Evolutionary conservation across 2,329 filamentous ascomycete species (phyloP).

Genomic region (Fusarium ramigenum): DNA sequence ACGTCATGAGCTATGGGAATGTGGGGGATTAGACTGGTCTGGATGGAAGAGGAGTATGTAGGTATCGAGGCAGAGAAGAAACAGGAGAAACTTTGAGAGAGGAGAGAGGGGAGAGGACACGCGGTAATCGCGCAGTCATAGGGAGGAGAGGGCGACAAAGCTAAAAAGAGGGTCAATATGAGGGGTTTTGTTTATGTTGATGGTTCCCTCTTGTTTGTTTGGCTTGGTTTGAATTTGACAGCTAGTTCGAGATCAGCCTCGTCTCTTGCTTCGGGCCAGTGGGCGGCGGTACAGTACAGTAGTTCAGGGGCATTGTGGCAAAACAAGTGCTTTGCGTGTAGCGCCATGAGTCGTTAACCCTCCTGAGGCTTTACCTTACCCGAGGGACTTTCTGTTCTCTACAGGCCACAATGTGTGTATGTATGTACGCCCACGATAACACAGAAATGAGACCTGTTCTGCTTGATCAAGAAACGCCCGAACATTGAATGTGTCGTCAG

Average conservation of each 20-base stretch:
- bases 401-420: not conserved
- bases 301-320: constrained; percentile 30
- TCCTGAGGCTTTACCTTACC: not conserved
- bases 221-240: not conserved
- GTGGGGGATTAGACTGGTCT: constrained; percentile 27
- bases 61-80: not conserved
- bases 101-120: constrained; percentile 1
- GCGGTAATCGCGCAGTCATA: constrained; percentile 33
- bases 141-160: not conserved
- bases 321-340: constrained; percentile 12
- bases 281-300: not conserved
- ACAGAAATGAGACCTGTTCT: not conserved
- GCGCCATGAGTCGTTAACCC: constrained; percentile 14
- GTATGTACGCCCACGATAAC: not conserved
- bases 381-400: not conserved
- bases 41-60: constrained; percentile 19
- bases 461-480: constrained; percentile 18
- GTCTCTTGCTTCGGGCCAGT: not conserved
- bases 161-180: not conserved
- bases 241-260: not conserved
- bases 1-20: constrained; percentile 30
- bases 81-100: constrained; percentile 4
- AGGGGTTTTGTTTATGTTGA: constrained; percentile 20
- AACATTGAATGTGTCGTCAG: constrained; percentile 25
- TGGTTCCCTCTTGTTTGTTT: not conserved